A percentile compares a stretch with the other conserved stretches of the same genome.
phyloP scores from a whole-genome alignment of 352 stramenopile genomes.

The Halophytophthora polymorphica region DNA sequence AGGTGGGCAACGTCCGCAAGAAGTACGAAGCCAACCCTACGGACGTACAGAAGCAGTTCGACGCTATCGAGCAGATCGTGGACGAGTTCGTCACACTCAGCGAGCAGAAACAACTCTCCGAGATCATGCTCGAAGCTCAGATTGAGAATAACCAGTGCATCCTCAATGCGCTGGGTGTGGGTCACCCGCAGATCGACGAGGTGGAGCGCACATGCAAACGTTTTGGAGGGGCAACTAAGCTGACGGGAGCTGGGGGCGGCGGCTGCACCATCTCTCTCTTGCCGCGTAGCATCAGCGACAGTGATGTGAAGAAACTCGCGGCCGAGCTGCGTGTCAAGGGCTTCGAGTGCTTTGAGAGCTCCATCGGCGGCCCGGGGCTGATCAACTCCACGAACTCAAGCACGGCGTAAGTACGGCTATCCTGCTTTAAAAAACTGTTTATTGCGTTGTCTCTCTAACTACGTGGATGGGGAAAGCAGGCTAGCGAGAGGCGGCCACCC shows the following conservation, averaged over 20 bases:
- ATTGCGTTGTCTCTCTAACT: constrained; percentile 33
- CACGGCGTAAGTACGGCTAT: constrained; percentile 6
- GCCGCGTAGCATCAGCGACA: constrained; percentile 34
- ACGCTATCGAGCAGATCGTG: constrained; percentile 78
- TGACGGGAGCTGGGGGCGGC: constrained; percentile 87
- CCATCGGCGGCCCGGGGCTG: constrained; percentile 53
- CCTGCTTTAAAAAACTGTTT: constrained; percentile 18
- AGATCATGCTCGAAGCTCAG: constrained; percentile 37
- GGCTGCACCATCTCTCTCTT: constrained; percentile 89
- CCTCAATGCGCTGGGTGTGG: constrained; percentile 75
- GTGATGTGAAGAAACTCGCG: constrained; percentile 40
- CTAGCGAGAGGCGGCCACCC: constrained; percentile 1
- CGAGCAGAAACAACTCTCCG: constrained; percentile 34
- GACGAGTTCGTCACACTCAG: constrained; percentile 51
- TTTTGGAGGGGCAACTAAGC: constrained; percentile 75
- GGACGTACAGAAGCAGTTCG: constrained; percentile 54
- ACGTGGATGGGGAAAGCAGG: constrained; percentile 1
- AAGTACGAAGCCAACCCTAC: constrained; percentile 52
- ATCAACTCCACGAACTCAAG: neutral
- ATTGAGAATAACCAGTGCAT: constrained; percentile 78
- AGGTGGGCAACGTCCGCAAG: constrained; percentile 74
- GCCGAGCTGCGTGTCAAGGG: constrained; percentile 40
- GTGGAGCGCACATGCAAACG: constrained; percentile 57
- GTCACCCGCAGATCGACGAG: constrained; percentile 79
- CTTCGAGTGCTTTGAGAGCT: constrained; percentile 58